Base-by-base conservation (phyloP, 169 alveolate species). In the Neospora caninum region DNA sequence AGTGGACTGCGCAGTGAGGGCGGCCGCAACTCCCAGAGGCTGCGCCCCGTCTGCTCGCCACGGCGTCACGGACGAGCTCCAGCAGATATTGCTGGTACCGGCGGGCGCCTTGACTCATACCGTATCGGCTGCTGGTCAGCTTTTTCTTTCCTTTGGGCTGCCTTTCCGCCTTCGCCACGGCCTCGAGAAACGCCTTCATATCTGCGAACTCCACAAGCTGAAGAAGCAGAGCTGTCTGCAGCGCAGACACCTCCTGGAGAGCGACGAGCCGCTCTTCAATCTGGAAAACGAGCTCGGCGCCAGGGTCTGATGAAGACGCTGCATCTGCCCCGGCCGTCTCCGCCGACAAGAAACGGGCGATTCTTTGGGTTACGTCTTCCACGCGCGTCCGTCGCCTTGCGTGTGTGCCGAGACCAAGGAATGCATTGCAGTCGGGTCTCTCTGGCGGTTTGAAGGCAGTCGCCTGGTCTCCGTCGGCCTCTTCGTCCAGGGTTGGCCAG, bases 141-240 rank as follows among this genome's bases (percentile, higher is more conserved):
- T 53, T 86, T 82, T 91, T 91, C 89, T 91, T 91, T 9, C 94
- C 94, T 29, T 82, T 82, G 89, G 69, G 18, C 64, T 42, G 31
- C 67, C 41, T 70, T 73, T 39, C 78, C 38, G 84, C 58, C 43
- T 91, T 91, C 64, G 88, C 94, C 43, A 84, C 94, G 22, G 94
- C 88, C 20, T 91, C 91, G 38, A 49, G 89, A 45, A 91, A 67
- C 42, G 80, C 80, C 25, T 27, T 34, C 67, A 91, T 58, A 53
- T 91, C 94, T 36, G 89, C 53, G 29, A 9, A 45, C 89, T 91
- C 94, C 7, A 80, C 39, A 31, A 83, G 54, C 94, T 91, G 94
- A 45, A 91, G 94, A 78, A 91, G 89, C 88, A 91, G 84, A 13
- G 83, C 88, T 20, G 94, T 84, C 84, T 91, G 94, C 78, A 91